A percentile compares a stretch with the other conserved stretches of the same genome.
Evolutionary conservation across 164 flowering plant species (phyloP).

Genomic region (Chimonanthus praecox): DNA sequence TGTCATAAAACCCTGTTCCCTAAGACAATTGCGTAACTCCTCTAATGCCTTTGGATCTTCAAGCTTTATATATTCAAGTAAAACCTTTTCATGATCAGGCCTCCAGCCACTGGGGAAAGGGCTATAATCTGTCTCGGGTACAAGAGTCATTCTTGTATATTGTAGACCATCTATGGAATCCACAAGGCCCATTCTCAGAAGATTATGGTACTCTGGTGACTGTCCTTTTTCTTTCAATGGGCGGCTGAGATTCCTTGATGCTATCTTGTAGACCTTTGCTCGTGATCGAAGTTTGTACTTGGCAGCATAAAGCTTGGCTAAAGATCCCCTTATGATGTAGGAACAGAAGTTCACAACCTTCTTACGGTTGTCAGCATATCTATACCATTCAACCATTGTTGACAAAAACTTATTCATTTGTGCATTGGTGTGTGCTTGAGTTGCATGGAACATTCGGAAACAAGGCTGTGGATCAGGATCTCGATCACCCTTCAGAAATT

Average conservation of each 20-base stretch:
- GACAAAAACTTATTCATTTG: conserved; percentile 92
- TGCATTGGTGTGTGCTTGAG: conserved; percentile 93
- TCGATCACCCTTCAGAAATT: conserved; percentile 82
- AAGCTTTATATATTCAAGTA: conserved; percentile 70
- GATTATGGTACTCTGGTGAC: conserved; percentile 88
- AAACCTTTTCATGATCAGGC: conserved; percentile 85
- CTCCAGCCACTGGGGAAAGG: conserved; percentile 82
- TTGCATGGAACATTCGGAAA: conserved; percentile 97
- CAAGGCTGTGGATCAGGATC: conserved; percentile 99
- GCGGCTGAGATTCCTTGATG: conserved; percentile 69
- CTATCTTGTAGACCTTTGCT: conserved; percentile 93
- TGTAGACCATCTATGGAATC: conserved; percentile 92
- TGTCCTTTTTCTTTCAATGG: conserved; percentile 92
- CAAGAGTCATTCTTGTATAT: conserved; percentile 84
- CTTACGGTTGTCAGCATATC: conserved; percentile 88
- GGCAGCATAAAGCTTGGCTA: conserved; percentile 98
- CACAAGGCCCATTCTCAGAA: conserved; percentile 85
- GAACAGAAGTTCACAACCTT: conserved; percentile 91
- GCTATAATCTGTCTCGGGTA: conserved; percentile 85
- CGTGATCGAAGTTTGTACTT: conserved; percentile 95
- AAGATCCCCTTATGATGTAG: conserved; percentile 87
- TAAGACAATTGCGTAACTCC: conserved; percentile 50
- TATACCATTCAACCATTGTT: conserved; percentile 90
- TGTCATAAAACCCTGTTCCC: conserved; percentile 72
- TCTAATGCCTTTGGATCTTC: conserved; percentile 65